Base-by-base conservation (phyloP, 2,329 filamentous ascomycete species). In the Zarea fungicola region DNA sequence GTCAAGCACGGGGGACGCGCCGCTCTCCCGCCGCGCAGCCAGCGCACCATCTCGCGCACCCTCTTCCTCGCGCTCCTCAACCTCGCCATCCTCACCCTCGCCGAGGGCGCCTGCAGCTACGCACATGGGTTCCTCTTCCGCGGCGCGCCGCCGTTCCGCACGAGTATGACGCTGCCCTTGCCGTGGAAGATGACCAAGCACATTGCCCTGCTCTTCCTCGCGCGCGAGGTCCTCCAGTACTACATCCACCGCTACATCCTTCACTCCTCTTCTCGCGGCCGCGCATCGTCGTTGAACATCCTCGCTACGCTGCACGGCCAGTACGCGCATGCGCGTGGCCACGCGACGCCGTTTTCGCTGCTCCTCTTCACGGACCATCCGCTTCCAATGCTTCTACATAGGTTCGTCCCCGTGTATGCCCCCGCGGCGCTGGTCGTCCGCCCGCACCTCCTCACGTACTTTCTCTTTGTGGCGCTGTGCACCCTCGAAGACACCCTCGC, bases 391-490 rank as follows among this genome's bases (percentile, higher is more conserved):
- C 66, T 89, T 6, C 64, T 88, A 1, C 73, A 78, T 52, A 78
- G 78, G 41, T 81, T 85, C 60, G 50, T 86, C 1, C 85, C 86
- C 0, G 65, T 81, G 6, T 86, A 86, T 60, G 64, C 87, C 0
- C 83, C 86, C 1, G 77, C 84, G 2, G 42, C n/a, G 28, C 66
- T 83, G 18, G 55, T 77, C n/a, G 72, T 88, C 34, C 81, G 82
- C 8, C 81, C 84, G 29, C 86, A 90, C 62, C 73, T 89, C 4
- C 71, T 89, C n/a, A 87, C 83, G 0, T 89, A 84, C 67, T 75
- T 87, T 49, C 58, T 87, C 10, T 78, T 87, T 54, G 70, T 83
- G 14, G 73, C 76, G 0, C 60, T 89, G 22, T 76, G 78, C 53
- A 85, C 83, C 3, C 59, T 83, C 1, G 83, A 89, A 55, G 84